phyloP scores from a whole-genome alignment of 2,329 filamentous ascomycete species.

The Karstenula rhodostoma region DNA sequence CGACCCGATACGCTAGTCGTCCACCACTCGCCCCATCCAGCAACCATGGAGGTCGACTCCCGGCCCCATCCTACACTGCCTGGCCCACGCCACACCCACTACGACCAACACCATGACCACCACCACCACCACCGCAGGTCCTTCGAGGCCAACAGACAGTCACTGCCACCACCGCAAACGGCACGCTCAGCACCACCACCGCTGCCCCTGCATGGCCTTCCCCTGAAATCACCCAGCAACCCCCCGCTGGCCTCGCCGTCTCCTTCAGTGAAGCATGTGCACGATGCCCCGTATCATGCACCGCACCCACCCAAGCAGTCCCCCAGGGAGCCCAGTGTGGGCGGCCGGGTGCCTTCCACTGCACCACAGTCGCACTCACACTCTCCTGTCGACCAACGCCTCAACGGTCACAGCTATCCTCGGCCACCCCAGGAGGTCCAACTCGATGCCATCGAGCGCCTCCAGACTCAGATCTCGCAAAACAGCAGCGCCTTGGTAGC shows the following conservation, averaged over 20 bases:
- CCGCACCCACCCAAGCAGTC: conserved; percentile 25
- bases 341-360: conserved; percentile 25
- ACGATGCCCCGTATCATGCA: conserved; percentile 24
- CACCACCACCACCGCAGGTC: conserved; percentile 22
- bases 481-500: conserved; percentile 51
- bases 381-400: conserved; percentile 27
- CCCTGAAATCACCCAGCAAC: conserved; percentile 30
- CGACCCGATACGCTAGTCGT: conserved; percentile 29
- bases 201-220: conserved; percentile 20
- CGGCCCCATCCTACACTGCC: conserved; percentile 29
- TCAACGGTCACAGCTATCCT: conserved; percentile 42
- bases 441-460: conserved; percentile 53
- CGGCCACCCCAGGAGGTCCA: conserved; percentile 38
- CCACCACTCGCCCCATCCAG: conserved; percentile 28
- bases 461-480: conserved; percentile 59
- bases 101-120: conserved; percentile 27
- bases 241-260: conserved; percentile 23
- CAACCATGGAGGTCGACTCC: conserved; percentile 43
- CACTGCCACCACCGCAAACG: conserved; percentile 28
- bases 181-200: conserved; percentile 29
- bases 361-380: conserved; percentile 18
- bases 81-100: conserved; percentile 25
- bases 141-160: conserved; percentile 28
- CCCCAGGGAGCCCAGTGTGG: conserved; percentile 24
- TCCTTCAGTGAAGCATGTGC: conserved; percentile 26